Conservation (phyloP, 2,329 filamentous ascomycete species). For the Paraphaeosphaeria sporulosa region DNA sequence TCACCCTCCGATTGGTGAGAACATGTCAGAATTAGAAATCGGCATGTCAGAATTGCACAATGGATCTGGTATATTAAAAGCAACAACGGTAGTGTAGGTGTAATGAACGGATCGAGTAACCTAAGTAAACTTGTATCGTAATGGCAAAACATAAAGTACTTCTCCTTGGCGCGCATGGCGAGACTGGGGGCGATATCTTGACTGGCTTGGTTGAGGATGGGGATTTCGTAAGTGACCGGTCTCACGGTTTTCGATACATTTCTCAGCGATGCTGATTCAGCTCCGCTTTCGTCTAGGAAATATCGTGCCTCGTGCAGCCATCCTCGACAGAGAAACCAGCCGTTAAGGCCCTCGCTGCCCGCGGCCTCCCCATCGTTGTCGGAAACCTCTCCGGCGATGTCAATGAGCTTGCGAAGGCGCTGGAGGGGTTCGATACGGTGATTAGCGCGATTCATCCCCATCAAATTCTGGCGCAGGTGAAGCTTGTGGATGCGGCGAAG, state of each 20-base stretch:
- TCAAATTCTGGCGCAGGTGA: slow-evolving; percentile 28
- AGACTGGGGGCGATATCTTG: slow-evolving; percentile 52
- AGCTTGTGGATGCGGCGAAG: slow-evolving; percentile 37
- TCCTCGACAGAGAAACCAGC: slow-evolving; percentile 58
- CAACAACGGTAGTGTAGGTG: not conserved
- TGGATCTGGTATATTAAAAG: not conserved
- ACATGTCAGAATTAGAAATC: slow-evolving; percentile 2
- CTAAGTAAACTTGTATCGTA: not conserved
- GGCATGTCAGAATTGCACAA: slow-evolving; percentile 1
- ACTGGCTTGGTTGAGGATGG: slow-evolving; percentile 45
- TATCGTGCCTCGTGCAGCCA: slow-evolving; percentile 51
- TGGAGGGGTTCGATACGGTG: slow-evolving; percentile 42
- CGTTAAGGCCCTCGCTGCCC: slow-evolving; percentile 49
- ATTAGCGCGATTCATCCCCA: slow-evolving; percentile 29
- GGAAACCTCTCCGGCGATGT: slow-evolving; percentile 54
- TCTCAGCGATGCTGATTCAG: not conserved
- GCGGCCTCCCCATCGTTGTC: slow-evolving; percentile 54
- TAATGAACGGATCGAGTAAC: not conserved
- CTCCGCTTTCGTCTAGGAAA: not conserved
- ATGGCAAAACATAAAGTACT: slow-evolving; percentile 13
- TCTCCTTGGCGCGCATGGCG: slow-evolving; percentile 54
- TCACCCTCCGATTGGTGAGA: not conserved
- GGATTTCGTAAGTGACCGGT: slow-evolving; percentile 4
- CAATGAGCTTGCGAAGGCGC: slow-evolving; percentile 50
- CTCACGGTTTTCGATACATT: not conserved